These are phyloP conservation scores for Phytophthora lateralis DNA, from an alignment of 352 stramenopile species.

Conservation along the genomic window DNA sequence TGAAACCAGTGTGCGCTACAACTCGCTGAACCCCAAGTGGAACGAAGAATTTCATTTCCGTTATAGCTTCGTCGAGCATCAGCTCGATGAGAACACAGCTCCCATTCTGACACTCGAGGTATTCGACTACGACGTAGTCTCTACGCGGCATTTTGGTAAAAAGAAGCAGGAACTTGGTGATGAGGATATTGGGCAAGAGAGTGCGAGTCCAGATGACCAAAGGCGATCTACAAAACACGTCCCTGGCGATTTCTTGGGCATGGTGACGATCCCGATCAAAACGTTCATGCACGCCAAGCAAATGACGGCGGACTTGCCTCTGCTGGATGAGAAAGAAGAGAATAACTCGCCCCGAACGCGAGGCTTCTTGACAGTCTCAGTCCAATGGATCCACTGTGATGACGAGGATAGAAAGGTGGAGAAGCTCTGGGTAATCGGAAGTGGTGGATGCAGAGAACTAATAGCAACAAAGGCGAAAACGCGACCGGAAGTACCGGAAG, in stretches of 20 bases:
- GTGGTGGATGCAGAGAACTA: constrained; percentile 21
- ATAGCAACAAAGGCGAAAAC: constrained; percentile 23
- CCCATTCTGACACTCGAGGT: constrained; percentile 28
- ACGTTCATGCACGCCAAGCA: constrained; percentile 48
- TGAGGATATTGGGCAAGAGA: constrained; percentile 11
- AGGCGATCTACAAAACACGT: not conserved
- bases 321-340: constrained; percentile 32
- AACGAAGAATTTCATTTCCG: constrained; percentile 74
- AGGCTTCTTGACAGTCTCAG: constrained; percentile 50
- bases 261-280: constrained; percentile 44
- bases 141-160: not conserved
- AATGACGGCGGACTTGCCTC: constrained; percentile 46
- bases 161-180: not conserved
- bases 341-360: constrained; percentile 35
- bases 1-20: constrained; percentile 54
- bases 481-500: constrained; percentile 32
- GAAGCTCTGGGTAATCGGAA: constrained; percentile 34
- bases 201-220: not conserved
- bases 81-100: not conserved
- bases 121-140: constrained; percentile 51
- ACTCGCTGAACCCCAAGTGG: constrained; percentile 67
- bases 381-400: constrained; percentile 63
- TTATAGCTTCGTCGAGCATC: constrained; percentile 49
- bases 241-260: constrained; percentile 51
- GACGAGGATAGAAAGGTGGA: constrained; percentile 15